Evolutionary conservation across 2,329 filamentous ascomycete species (phyloP), one percentile per base, ranked within the genome.

Genomic region (Clonostachys rhizophaga): DNA sequence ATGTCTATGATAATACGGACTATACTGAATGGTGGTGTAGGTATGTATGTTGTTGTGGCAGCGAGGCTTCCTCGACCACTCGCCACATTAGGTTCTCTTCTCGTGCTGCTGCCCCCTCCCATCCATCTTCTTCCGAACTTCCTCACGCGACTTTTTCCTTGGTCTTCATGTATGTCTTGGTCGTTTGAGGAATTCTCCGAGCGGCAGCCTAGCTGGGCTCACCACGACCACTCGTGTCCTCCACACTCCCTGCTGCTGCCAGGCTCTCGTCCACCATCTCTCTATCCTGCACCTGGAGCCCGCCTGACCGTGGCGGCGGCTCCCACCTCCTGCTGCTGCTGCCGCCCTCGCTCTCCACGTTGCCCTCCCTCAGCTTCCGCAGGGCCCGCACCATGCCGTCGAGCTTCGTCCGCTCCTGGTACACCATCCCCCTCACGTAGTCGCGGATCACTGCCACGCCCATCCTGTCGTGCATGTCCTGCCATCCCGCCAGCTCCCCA

Each of bases 401-500:
- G 53, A 96, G 69, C 54, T 88, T 79, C 60, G 88, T 87, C 54
- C 79, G 81, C 69, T 99, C 94, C 46, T 80, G 78, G 5, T 96
- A 81, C 24, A 97, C 74, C 78, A 91, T 91, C 34, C 82, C 81
- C 58, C 76, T 79, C 16, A 88, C 92, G 55, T 95, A 81, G 42
- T 90, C 83, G 54, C 78, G 81, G 51, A 96, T 79, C 30, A 89
- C 88, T 49, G 79, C 79, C 50, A 84, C 74, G 2, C 88, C 91
- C 69, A 89, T 83, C 58, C 80, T 82, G 54, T 90, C 89, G 59
- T 95, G 84, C 70, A 91, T 81, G 39, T 95, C 90, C 59, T 96
- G 91, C 90, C 94, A 99, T 14, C 89, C 91, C 1, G 94, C 94
- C 47, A 99, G 67, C 69, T 99, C 94, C 2, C 83, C 79, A 7